These are phyloP conservation scores for Hypoxylon trugodes DNA, from an alignment of 495 filamentous ascomycete genomes.

Conservation along the genomic window DNA sequence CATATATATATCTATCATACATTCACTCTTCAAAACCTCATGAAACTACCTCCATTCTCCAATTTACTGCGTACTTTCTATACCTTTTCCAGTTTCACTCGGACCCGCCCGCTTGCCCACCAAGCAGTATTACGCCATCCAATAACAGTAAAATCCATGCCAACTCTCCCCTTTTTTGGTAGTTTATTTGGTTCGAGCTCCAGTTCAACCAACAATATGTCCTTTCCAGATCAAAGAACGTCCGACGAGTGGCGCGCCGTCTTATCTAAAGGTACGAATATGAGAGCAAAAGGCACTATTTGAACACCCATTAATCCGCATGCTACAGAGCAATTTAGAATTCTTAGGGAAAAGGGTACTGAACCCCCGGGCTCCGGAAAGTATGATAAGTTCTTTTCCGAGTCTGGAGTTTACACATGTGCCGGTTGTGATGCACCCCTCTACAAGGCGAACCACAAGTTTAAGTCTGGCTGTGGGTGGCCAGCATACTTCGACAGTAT, in stretches of 20 bases:
- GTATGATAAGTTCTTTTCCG: slow-evolving; percentile 86
- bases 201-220: slow-evolving; percentile 61
- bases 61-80: slow-evolving; percentile 61
- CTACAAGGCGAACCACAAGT: slow-evolving; percentile 91
- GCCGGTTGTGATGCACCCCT: slow-evolving; percentile 86
- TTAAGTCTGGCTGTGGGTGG: slow-evolving; percentile 96
- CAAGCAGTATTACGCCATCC: slow-evolving; percentile 15
- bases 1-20: neutral
- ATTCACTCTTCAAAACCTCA: slow-evolving; percentile 45
- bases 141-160: slow-evolving; percentile 63
- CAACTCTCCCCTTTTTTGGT: slow-evolving; percentile 77
- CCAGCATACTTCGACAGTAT: slow-evolving; percentile 96
- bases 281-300: too few species aligned
- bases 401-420: slow-evolving; percentile 80
- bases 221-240: slow-evolving; percentile 80
- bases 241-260: slow-evolving; percentile 89
- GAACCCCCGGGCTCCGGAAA: slow-evolving; percentile 80
- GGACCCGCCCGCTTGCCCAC: slow-evolving; percentile 35
- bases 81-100: slow-evolving; percentile 47
- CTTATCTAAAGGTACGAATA: slow-evolving; percentile 71
- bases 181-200: slow-evolving; percentile 77
- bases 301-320: slow-evolving; percentile 21
- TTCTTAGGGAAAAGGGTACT: slow-evolving; percentile 90
- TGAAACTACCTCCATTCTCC: slow-evolving; percentile 64
- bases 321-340: slow-evolving; percentile 84